Evolutionary conservation across 1,139 yeast genomes (phyloP).

Genomic region (Yamadazyma kanchanaburiensis): DNA sequence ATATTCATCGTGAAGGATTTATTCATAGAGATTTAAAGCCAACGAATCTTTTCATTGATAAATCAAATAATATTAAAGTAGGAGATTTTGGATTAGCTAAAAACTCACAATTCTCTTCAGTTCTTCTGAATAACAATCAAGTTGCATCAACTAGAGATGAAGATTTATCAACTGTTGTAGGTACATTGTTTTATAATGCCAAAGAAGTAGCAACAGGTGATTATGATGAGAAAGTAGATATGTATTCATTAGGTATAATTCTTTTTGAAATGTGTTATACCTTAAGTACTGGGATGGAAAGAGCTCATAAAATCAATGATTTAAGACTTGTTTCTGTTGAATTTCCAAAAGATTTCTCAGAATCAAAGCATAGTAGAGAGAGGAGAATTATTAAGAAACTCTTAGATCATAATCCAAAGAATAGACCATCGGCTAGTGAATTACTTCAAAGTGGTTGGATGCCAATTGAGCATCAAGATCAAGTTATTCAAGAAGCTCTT

Average conservation of each 20-base stretch:
- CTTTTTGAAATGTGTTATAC: conserved; percentile 92
- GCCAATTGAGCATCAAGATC: conserved; percentile 89
- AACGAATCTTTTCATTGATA: conserved; percentile 91
- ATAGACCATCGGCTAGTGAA: conserved; percentile 75
- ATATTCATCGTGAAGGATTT: conserved; percentile 90
- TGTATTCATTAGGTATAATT: conserved; percentile 91
- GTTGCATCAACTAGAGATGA: conserved; percentile 43
- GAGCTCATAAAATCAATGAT: conserved; percentile 65
- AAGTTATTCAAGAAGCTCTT: conserved; percentile 82
- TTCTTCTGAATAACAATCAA: conserved; percentile 39
- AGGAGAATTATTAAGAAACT: conserved; percentile 61
- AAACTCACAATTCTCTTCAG: conserved; percentile 51
- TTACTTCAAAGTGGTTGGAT: conserved; percentile 76
- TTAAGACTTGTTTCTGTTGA: conserved; percentile 56
- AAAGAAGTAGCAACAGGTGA: conserved; percentile 77
- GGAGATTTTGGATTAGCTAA: conserved; percentile 98
- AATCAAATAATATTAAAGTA: conserved; percentile 80
- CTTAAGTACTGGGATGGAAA: conserved; percentile 86
- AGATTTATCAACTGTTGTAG: conserved; percentile 87
- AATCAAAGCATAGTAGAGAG: conserved; percentile 51
- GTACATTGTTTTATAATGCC: conserved; percentile 91
- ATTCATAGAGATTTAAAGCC: conserved; percentile 96
- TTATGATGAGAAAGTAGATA: conserved; percentile 89
- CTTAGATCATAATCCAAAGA: conserved; percentile 72
- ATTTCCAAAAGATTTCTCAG: conserved; percentile 66